Evolutionary conservation across 495 filamentous ascomycete genomes (phyloP).

Genomic region (Aspergillus wentii): DNA sequence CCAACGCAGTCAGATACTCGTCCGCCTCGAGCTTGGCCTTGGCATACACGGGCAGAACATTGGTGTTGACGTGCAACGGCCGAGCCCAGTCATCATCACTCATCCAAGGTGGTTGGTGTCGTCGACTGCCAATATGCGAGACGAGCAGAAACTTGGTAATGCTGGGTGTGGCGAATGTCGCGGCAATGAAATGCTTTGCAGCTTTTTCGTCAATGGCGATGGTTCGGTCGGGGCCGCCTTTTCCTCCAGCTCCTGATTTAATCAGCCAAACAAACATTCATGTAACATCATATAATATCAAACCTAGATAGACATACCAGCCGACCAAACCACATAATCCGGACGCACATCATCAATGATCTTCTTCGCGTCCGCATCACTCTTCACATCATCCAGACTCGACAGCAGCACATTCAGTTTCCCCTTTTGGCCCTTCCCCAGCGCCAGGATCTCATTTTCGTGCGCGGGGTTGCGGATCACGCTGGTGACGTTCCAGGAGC

Average conservation of each 20-base stretch:
- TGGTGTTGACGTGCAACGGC: slow-evolving; percentile 45
- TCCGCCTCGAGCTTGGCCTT: slow-evolving; percentile 74
- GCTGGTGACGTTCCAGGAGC: slow-evolving; percentile 70
- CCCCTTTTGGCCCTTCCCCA: slow-evolving; percentile 50
- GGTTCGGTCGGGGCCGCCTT: slow-evolving; percentile 60
- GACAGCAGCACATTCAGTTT: slow-evolving; percentile 57
- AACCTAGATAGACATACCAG: slow-evolving; percentile 45
- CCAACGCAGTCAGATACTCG: slow-evolving; percentile 59
- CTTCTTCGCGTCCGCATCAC: slow-evolving; percentile 52
- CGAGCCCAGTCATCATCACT: slow-evolving; percentile 51
- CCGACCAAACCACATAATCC: slow-evolving; percentile 76
- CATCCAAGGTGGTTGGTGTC: slow-evolving; percentile 61
- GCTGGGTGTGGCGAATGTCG: slow-evolving; percentile 50
- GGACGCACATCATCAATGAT: slow-evolving; percentile 56
- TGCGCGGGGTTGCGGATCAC: slow-evolving; percentile 70
- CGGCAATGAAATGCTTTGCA: slow-evolving; percentile 64
- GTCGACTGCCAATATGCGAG: slow-evolving; percentile 60
- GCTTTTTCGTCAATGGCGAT: slow-evolving; percentile 63
- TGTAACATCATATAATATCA: neutral
- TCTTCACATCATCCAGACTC: slow-evolving; percentile 66
- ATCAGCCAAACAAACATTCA: neutral
- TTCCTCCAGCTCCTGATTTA: slow-evolving; percentile 62
- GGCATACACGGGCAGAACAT: slow-evolving; percentile 58
- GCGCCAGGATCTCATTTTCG: slow-evolving; percentile 53
- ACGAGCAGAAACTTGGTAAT: slow-evolving; percentile 73